Percentiles rank a stretch among this genome's conserved stretches.
phyloP scores from a whole-genome alignment of 208 protist genomes.

The Polymyxa betae region DNA sequence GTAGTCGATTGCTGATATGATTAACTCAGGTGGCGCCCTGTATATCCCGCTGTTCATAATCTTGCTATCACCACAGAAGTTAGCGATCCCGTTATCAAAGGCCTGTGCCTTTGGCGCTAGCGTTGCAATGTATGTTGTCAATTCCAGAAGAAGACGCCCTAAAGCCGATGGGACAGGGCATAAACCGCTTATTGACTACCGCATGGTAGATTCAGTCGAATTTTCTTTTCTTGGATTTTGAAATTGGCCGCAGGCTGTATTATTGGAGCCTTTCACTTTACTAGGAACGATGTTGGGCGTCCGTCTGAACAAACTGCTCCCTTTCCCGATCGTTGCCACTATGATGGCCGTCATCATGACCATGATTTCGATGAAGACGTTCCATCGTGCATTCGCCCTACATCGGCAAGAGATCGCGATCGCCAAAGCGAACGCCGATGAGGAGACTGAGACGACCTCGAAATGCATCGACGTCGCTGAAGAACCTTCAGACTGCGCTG shows the following conservation, averaged over 20 bases:
- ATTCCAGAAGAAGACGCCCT: not conserved
- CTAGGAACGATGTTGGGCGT: constrained; percentile 16
- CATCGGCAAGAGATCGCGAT: not conserved
- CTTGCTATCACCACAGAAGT: constrained; percentile 5
- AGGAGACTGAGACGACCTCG: not conserved
- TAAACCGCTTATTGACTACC: constrained; percentile 2
- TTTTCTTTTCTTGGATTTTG: not conserved
- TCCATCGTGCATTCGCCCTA: not conserved
- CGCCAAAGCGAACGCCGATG: not conserved
- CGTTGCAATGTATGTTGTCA: not conserved
- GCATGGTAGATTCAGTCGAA: not conserved
- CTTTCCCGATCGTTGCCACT: constrained; percentile 12
- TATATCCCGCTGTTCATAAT: constrained; percentile 40
- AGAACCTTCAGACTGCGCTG: not conserved
- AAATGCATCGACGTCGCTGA: constrained; percentile 7
- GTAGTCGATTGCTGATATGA: not conserved
- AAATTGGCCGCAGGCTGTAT: not conserved
- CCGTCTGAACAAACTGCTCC: constrained; percentile 23
- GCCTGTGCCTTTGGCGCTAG: constrained; percentile 34
- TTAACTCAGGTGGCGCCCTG: constrained; percentile 3
- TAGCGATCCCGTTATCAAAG: constrained; percentile 38
- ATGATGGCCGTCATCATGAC: not conserved
- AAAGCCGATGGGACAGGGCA: not conserved
- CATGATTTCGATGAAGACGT: not conserved
- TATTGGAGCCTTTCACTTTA: constrained; percentile 7